Evolutionary conservation across 371 early-diverging fungal species (phyloP).

Genomic region (Mortierella sp.): DNA sequence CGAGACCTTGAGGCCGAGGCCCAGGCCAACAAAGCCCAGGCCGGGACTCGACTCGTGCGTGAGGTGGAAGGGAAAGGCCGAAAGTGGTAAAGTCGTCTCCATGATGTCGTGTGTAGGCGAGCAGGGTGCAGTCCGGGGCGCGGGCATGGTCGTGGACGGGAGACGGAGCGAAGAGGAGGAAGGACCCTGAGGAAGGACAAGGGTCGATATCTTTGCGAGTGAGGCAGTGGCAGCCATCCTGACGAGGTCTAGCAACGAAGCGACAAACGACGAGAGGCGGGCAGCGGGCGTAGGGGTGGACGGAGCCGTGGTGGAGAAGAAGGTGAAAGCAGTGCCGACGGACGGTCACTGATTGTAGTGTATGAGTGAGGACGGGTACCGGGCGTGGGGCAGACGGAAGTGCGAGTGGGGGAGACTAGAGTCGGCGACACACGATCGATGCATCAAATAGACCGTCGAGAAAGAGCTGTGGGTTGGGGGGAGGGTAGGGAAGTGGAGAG

Average conservation of each 20-base stretch:
- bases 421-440: slow-evolving; percentile 19
- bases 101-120: slow-evolving; percentile 6
- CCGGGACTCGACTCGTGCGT: not conserved
- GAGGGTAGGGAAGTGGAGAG: slow-evolving; percentile 2
- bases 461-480: not conserved
- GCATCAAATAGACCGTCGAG: slow-evolving; percentile 25
- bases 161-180: not conserved
- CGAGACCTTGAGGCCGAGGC: too few species aligned
- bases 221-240: slow-evolving; percentile 17
- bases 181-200: too few species aligned
- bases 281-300: not conserved
- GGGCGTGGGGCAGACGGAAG: slow-evolving; percentile 21
- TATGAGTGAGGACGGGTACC: slow-evolving; percentile 31
- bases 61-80: not conserved
- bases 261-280: slow-evolving; percentile 10
- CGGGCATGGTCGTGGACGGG: slow-evolving; percentile 10
- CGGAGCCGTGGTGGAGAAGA: not conserved
- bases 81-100: too few species aligned
- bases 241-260: not conserved
- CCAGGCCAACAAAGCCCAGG: not conserved
- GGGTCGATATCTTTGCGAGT: too few species aligned
- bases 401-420: too few species aligned
- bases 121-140: slow-evolving; percentile 10
- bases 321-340: not conserved
- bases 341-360: slow-evolving; percentile 47